Percentiles rank a stretch among this genome's conserved stretches.
These are phyloP conservation scores for Trypanosoma melophagium DNA, from an alignment of 208 protist species.

Conservation along the genomic window DNA sequence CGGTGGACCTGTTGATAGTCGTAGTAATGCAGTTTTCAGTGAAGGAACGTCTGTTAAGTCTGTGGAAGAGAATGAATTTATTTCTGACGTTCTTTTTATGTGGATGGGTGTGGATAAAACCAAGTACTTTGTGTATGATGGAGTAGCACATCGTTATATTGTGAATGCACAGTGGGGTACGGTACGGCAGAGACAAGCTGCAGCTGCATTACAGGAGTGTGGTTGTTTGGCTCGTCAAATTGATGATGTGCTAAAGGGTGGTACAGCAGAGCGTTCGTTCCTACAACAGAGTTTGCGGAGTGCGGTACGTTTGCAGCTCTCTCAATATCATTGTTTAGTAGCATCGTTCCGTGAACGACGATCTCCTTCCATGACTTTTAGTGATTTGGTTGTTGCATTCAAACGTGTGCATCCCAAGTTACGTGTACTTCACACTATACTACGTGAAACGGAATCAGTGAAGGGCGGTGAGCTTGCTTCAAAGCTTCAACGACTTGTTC, in stretches of 20 bases:
- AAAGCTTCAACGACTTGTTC: conserved; percentile 44
- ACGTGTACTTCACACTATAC: conserved; percentile 46
- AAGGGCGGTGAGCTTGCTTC: conserved; percentile 65
- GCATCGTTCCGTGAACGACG: conserved; percentile 47
- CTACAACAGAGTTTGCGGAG: conserved; percentile 61
- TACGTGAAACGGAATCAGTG: conserved; percentile 48
- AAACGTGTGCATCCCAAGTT: conserved; percentile 63
- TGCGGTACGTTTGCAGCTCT: conserved; percentile 52
- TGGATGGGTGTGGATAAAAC: conserved; percentile 59
- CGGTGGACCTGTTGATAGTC: not conserved
- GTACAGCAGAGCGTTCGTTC: conserved; percentile 43
- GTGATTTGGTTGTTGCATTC: conserved; percentile 55
- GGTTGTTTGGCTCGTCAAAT: conserved; percentile 45
- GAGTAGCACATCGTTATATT: conserved; percentile 27
- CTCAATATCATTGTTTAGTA: conserved; percentile 65
- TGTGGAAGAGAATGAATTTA: conserved; percentile 41
- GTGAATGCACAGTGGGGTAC: conserved; percentile 27
- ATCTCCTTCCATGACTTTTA: conserved; percentile 33
- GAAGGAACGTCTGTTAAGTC: conserved; percentile 4
- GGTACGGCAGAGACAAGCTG: conserved; percentile 34
- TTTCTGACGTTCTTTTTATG: conserved; percentile 64
- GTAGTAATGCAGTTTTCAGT: not conserved
- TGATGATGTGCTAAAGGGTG: conserved; percentile 35
- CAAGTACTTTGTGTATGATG: conserved; percentile 41
- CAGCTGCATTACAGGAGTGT: conserved; percentile 40